phyloP scores from a whole-genome alignment of 2,329 filamentous ascomycete species.

The Cladosporium sp. region DNA sequence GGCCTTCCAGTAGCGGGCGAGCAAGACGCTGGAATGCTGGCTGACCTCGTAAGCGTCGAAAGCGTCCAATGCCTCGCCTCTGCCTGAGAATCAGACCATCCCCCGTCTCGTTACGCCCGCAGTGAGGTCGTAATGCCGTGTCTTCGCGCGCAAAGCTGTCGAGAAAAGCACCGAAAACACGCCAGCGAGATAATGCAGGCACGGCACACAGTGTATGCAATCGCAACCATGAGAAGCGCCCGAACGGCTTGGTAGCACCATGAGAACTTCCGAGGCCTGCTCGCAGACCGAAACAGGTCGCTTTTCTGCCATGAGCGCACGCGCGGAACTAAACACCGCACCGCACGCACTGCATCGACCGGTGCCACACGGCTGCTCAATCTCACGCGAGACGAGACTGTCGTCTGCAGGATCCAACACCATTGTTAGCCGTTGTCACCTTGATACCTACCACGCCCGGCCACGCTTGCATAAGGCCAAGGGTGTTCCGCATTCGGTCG shows the following conservation, averaged over 20 bases:
- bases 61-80: background rate
- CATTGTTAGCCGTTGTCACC: background rate
- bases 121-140: background rate
- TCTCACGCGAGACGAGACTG: conserved; percentile 9
- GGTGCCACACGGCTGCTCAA: conserved; percentile 10
- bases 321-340: background rate
- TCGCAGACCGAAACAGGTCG: conserved; percentile 1
- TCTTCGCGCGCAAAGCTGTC: background rate
- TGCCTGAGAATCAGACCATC: background rate
- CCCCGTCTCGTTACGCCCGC: background rate
- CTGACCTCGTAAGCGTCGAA: background rate
- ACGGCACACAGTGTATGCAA: background rate
- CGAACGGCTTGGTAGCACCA: conserved; percentile 5
- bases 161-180: conserved; percentile 3
- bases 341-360: conserved; percentile 3
- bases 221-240: background rate
- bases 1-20: background rate
- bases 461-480: conserved; percentile 13
- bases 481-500: conserved; percentile 8
- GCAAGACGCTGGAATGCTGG: background rate
- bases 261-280: background rate
- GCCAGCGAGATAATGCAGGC: background rate
- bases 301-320: background rate
- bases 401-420: conserved; percentile 9
- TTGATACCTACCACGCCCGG: conserved; percentile 7